Conservation (phyloP, 768 basidiomycete genomes). For the Xerocomellus amylosporus region DNA sequence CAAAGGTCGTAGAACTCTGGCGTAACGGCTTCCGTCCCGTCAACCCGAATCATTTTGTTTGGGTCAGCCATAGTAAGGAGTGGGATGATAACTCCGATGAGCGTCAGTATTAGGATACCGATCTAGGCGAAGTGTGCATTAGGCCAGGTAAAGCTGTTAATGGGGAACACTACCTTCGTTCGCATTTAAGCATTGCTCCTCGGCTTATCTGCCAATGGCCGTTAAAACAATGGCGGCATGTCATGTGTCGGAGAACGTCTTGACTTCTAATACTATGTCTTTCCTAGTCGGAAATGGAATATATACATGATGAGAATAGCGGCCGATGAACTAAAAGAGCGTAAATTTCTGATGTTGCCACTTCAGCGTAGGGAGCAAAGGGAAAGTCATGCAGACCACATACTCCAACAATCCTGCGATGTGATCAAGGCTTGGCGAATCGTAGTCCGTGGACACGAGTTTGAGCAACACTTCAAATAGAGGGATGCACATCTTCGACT, state of each 20-base stretch:
- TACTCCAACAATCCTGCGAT: conserved; percentile 29
- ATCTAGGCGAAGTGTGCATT: conserved; percentile 1
- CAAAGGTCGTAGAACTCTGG: conserved; percentile 38
- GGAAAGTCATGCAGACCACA: not conserved
- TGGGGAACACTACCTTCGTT: too few relatives aligned
- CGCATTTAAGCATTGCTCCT: too few relatives aligned
- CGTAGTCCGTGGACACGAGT: conserved; percentile 35
- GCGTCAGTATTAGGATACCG: conserved; percentile 63
- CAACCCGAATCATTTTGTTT: conserved; percentile 66
- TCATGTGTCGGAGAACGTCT: too few relatives aligned
- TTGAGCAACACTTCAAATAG: conserved; percentile 44
- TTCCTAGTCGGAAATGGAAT: too few relatives aligned
- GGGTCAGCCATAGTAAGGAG: conserved; percentile 71
- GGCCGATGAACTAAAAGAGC: conserved; percentile 19
- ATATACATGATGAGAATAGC: conserved; percentile 38
- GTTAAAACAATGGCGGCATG: too few relatives aligned
- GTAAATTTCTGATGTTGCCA: conserved; percentile 23
- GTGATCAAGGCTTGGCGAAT: conserved; percentile 31
- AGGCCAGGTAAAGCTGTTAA: too few relatives aligned
- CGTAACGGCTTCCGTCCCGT: conserved; percentile 53
- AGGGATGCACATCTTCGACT: conserved; percentile 50
- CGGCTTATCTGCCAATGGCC: too few relatives aligned
- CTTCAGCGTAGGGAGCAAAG: not conserved
- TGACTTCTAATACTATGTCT: too few relatives aligned
- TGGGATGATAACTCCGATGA: conserved; percentile 63